Percentiles rank a stretch among this genome's conserved stretches.
These are phyloP conservation scores for Phaseolus lunatus DNA, from an alignment of 306 rosid species.

Conservation along the genomic window DNA sequence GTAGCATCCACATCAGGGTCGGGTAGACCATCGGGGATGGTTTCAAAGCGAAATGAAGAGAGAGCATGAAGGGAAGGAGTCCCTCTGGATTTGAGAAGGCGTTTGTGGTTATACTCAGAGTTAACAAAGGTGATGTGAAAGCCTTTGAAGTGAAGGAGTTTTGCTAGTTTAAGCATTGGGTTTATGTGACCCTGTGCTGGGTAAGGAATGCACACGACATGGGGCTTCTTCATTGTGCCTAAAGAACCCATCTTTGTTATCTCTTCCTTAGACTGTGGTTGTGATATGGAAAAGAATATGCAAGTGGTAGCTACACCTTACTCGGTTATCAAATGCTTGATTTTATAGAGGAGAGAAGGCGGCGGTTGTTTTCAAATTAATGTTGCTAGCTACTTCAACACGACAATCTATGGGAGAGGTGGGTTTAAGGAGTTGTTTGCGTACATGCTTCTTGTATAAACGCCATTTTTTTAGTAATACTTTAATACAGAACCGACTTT, in stretches of 20 bases:
- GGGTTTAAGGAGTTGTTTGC: too few species aligned
- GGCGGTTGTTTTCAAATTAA: background rate
- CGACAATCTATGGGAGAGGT: background rate
- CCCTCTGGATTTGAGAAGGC: slow-evolving; percentile 51
- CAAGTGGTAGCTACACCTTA: background rate
- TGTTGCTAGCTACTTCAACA: background rate
- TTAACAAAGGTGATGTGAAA: slow-evolving; percentile 56
- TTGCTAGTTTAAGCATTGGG: slow-evolving; percentile 56
- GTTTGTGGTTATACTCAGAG: slow-evolving; percentile 50
- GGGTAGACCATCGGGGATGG: slow-evolving; percentile 69
- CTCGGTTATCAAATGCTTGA: background rate
- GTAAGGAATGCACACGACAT: slow-evolving; percentile 54
- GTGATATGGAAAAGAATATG: background rate
- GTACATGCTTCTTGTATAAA: too few species aligned
- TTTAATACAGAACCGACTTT: too few species aligned
- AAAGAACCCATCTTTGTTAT: slow-evolving; percentile 24
- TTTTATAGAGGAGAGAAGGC: background rate
- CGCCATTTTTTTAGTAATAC: too few species aligned
- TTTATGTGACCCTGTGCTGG: slow-evolving; percentile 61
- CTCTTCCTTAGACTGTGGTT: background rate
- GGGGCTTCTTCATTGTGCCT: background rate
- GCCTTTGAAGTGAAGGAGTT: slow-evolving; percentile 49
- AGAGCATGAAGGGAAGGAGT: slow-evolving; percentile 39
- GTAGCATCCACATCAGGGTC: slow-evolving; percentile 52
- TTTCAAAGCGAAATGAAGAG: slow-evolving; percentile 47